Evolutionary conservation across 2,329 filamentous ascomycete species (phyloP).

Genomic region (Ampelomyces quisqualis): DNA sequence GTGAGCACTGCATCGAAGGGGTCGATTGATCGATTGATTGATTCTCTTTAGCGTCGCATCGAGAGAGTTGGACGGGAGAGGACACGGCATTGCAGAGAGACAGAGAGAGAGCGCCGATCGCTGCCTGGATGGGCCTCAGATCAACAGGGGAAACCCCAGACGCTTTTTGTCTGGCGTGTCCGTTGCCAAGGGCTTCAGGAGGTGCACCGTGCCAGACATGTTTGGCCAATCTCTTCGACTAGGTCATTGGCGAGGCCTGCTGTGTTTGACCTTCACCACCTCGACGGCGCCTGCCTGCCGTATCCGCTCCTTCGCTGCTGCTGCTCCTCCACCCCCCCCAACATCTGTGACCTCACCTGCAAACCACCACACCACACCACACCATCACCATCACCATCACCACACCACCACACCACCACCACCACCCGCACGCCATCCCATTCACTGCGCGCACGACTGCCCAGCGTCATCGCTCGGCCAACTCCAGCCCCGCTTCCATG

Average conservation of each 20-base stretch:
- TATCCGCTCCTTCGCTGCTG: slow-evolving; percentile 37
- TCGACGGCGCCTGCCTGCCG: slow-evolving; percentile 17
- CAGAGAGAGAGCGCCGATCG: neutral
- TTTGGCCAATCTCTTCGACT: slow-evolving; percentile 16
- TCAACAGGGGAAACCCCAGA: slow-evolving; percentile 23
- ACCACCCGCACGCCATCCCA: slow-evolving; percentile 3
- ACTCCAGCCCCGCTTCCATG: slow-evolving; percentile 21
- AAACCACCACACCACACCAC: slow-evolving; percentile 11
- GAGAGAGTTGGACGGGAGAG: no score
- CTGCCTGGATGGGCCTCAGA: slow-evolving; percentile 15
- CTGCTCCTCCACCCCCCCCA: slow-evolving; percentile 8
- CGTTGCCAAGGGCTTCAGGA: slow-evolving; percentile 28
- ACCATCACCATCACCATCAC: slow-evolving; percentile 16
- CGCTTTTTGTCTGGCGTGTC: slow-evolving; percentile 20
- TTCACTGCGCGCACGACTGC: slow-evolving; percentile 38
- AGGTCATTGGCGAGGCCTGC: slow-evolving; percentile 15
- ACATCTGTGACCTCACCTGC: slow-evolving; percentile 10
- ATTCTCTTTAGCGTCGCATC: no score
- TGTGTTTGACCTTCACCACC: slow-evolving; percentile 2
- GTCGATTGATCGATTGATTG: no score
- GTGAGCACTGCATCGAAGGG: no score
- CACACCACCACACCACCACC: slow-evolving; percentile 6
- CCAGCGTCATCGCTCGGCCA: slow-evolving; percentile 22
- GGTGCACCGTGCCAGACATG: slow-evolving; percentile 17
- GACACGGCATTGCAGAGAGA: no score